These are phyloP conservation scores for Seiridium cupressi DNA, from an alignment of 2,329 filamentous ascomycete genomes.

Conservation along the genomic window DNA sequence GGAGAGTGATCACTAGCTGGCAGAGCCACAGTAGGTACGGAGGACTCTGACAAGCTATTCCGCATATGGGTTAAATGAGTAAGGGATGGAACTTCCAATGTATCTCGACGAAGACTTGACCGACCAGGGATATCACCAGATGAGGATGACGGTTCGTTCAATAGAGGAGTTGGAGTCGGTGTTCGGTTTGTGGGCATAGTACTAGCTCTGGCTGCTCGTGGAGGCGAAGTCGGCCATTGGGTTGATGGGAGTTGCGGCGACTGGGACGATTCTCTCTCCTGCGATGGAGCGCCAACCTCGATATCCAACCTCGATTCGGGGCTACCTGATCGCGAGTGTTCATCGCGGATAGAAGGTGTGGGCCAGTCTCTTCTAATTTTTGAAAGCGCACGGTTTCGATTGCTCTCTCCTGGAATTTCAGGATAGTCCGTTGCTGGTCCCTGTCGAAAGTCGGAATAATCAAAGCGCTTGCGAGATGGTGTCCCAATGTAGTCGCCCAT, in stretches of 20 bases:
- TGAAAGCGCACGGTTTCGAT: slow-evolving; percentile 39
- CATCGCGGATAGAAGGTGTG: slow-evolving; percentile 22
- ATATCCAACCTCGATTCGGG: slow-evolving; percentile 22
- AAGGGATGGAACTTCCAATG: slow-evolving; percentile 28
- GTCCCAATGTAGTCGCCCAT: slow-evolving; percentile 45
- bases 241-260: slow-evolving; percentile 15
- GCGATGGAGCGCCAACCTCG: slow-evolving; percentile 8
- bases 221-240: slow-evolving; percentile 14
- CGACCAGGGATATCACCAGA: slow-evolving; percentile 17
- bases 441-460: slow-evolving; percentile 46
- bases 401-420: slow-evolving; percentile 51
- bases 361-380: slow-evolving; percentile 40
- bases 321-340: slow-evolving; percentile 36
- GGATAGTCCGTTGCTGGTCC: slow-evolving; percentile 51
- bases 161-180: not conserved
- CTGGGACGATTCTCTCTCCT: slow-evolving; percentile 13
- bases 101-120: slow-evolving; percentile 22
- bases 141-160: not conserved
- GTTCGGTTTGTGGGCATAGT: slow-evolving; percentile 16
- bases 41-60: not conserved
- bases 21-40: slow-evolving; percentile 3
- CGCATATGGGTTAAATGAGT: slow-evolving; percentile 14
- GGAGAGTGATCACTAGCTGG: not conserved
- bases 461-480: slow-evolving; percentile 44
- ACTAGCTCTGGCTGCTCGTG: slow-evolving; percentile 13